These are phyloP conservation scores for Planoprotostelium fungivorum DNA, from an alignment of 78 protist species.

Conservation along the genomic window DNA sequence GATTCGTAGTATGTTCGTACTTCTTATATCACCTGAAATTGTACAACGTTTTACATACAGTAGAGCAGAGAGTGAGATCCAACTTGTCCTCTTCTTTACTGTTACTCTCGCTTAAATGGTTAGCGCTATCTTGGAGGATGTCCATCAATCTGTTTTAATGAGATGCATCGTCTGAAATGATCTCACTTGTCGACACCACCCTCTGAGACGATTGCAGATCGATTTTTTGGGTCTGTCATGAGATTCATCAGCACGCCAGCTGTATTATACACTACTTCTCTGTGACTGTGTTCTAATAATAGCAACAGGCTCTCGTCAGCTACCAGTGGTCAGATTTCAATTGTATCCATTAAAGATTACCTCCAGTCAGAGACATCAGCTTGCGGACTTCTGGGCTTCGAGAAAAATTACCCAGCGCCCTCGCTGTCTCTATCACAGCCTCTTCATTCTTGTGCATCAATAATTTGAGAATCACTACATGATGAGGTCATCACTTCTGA, in stretches of 20 bases:
- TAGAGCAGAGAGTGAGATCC: background rate
- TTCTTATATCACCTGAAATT: conserved; percentile 4
- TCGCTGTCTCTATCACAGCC: conserved; percentile 11
- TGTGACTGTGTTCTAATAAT: conserved; percentile 12
- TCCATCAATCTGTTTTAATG: background rate
- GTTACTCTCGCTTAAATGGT: too few species aligned
- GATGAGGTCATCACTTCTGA: background rate
- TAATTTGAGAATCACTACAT: background rate
- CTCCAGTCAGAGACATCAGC: background rate
- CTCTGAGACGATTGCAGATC: background rate
- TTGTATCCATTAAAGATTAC: too few species aligned
- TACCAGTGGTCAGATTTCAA: too few species aligned
- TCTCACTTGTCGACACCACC: background rate
- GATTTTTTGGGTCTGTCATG: conserved; percentile 10
- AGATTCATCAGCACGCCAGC: conserved; percentile 37
- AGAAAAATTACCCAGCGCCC: conserved; percentile 43
- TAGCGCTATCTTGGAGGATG: background rate
- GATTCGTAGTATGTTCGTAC: too few species aligned
- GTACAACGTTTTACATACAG: conserved; percentile 3
- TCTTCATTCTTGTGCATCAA: conserved; percentile 13
- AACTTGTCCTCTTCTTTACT: too few species aligned
- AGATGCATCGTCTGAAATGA: background rate
- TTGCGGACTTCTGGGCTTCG: conserved; percentile 6
- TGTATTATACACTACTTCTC: background rate
- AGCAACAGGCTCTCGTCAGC: conserved; percentile 16